A percentile compares a stretch with the other conserved stretches of the same genome.
Evolutionary conservation across 202 grass and related monocot genomes (phyloP).

Genomic region (Setaria italica): DNA sequence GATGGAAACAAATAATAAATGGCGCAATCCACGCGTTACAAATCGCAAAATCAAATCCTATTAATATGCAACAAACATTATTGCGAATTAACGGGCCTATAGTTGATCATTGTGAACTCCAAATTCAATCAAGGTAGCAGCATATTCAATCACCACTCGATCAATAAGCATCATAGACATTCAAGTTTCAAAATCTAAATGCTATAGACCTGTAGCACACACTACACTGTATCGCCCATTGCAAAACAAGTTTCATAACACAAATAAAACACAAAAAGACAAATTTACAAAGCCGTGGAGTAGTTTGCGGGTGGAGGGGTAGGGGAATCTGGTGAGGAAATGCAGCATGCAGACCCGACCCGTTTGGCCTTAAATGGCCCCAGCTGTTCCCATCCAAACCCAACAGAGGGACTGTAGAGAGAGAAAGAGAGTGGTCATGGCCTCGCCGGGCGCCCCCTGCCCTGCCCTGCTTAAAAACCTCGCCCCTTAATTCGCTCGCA

Average conservation of each 20-base stretch:
- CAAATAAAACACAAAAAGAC: not conserved
- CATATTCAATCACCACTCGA: not conserved
- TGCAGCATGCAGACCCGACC: slow-evolving; percentile 54
- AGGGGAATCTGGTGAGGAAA: not conserved
- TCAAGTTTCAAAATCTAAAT: not conserved
- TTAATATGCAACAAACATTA: not conserved
- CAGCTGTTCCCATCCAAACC: slow-evolving; percentile 74
- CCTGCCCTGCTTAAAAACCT: slow-evolving; percentile 58
- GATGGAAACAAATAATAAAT: not conserved
- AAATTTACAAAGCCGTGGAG: not conserved
- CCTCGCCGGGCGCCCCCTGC: slow-evolving; percentile 37
- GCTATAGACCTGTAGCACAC: not conserved
- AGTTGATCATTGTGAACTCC: not conserved
- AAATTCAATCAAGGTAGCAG: not conserved
- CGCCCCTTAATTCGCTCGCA: slow-evolving; percentile 69
- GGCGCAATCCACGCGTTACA: not conserved
- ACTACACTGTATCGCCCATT: not conserved
- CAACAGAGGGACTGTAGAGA: slow-evolving; percentile 54
- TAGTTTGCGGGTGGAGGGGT: not conserved
- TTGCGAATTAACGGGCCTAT: not conserved
- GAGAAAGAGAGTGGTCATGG: slow-evolving; percentile 56
- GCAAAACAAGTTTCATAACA: not conserved
- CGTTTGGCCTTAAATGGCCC: slow-evolving; percentile 74
- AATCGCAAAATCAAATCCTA: not conserved
- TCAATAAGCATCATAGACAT: not conserved